Base-by-base conservation (phyloP, 2,329 filamentous ascomycete genomes). In the Lasiodiplodia theobromae region DNA sequence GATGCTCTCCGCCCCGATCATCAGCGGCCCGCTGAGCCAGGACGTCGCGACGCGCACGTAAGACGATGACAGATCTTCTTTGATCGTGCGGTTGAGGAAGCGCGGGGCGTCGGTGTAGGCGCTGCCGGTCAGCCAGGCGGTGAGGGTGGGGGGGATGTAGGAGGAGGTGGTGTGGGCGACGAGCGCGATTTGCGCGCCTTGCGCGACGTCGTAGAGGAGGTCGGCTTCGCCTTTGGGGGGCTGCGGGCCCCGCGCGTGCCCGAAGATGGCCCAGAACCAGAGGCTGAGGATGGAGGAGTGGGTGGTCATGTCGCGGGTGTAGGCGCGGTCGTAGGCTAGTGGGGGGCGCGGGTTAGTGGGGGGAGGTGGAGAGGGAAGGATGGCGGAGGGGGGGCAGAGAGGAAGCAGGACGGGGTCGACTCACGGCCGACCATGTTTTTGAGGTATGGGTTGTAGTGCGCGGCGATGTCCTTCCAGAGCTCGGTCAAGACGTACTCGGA, bases 211-310 rank as follows among this genome's bases (percentile, higher is more conserved):
- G 68, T 77, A 84, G 0, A 79, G 71, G n/a, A 84, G 72, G 67
- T 83, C 82, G 3, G 72, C 66, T 38, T 84, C 80, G 7, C 77
- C 74, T 64, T 79, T 79, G 40, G 76, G 77, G 2, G 80, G 79
- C 31, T 79, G 75, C 0, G 79, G 79, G 0, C 80, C 79, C 56
- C 77, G 77, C 3, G 78, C 77, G 51, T 80, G 77, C 0, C 82
- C 82, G 64, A 77, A 83, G 11, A 84, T 71, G 4, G 80, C 78
- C 82, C 82, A 84, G 74, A 77, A 81, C 70, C 78, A 82, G 65
- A 82, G 73, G 12, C 78, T 77, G n/a, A 83, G 70, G 49, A 83
- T 80, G 0, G 80, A 74, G 1, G 78, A 80, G 69, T 83, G 80
- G 5, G 73, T 73, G 1, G 79, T 79, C 70, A 80, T 79, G 68